Percentiles rank a stretch among this genome's conserved stretches.
Evolutionary conservation across 345 rosid genomes (phyloP).

Genomic region (Heritiera fomes): DNA sequence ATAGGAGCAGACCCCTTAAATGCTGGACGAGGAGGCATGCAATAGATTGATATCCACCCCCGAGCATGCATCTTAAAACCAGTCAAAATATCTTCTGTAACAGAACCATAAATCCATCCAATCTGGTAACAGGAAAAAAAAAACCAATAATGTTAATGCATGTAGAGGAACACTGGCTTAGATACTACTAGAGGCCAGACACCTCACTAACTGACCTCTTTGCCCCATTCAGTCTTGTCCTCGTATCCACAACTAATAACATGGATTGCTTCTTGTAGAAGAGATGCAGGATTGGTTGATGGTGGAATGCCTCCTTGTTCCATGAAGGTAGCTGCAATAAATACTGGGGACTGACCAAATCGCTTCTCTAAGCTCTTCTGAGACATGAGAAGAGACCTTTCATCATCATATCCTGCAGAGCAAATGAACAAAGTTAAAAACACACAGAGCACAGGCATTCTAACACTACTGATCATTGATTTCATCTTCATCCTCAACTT

Average conservation of each 20-base stretch:
- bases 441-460: not conserved
- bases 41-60: constrained; percentile 96
- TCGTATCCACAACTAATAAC: constrained; percentile 99
- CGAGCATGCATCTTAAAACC: constrained; percentile 99
- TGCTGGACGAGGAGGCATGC: constrained; percentile 99
- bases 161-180: constrained; percentile 5
- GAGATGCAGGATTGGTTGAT: constrained; percentile 90
- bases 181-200: constrained; percentile 8
- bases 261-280: constrained; percentile 96
- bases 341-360: constrained; percentile 98
- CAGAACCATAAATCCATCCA: constrained; percentile 99
- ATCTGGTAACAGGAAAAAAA: constrained; percentile 46
- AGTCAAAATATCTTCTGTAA: constrained; percentile 97
- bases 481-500: not conserved
- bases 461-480: not conserved
- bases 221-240: constrained; percentile 99
- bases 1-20: constrained; percentile 96
- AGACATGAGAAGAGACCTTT: constrained; percentile 96
- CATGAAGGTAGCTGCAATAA: constrained; percentile 98
- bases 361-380: constrained; percentile 98
- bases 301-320: constrained; percentile 98
- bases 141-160: constrained; percentile 3
- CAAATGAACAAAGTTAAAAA: constrained; percentile 14
- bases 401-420: constrained; percentile 95
- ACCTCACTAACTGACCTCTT: constrained; percentile 62